These are phyloP conservation scores for Coriaria nepalensis DNA, from an alignment of 306 rosid genomes.

Conservation along the genomic window DNA sequence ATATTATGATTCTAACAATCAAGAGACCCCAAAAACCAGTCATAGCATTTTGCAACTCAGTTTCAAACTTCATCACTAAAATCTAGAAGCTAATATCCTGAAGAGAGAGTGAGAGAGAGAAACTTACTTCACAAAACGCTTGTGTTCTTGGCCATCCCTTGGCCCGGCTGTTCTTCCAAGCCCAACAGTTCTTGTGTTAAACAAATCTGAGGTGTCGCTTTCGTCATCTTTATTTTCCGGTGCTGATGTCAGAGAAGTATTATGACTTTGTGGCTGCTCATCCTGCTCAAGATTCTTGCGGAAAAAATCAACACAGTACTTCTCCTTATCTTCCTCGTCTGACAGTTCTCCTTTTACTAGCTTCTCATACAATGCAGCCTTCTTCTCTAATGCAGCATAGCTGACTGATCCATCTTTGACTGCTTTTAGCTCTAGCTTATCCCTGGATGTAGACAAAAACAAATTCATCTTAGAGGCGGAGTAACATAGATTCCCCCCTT, in stretches of 20 bases:
- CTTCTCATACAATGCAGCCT: constrained; percentile 71
- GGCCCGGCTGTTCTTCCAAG: constrained; percentile 44
- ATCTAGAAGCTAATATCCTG: background rate
- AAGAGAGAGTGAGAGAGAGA: background rate
- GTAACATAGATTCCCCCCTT: too few species aligned
- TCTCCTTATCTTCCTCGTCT: constrained; percentile 81
- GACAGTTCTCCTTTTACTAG: constrained; percentile 66
- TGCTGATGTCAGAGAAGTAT: constrained; percentile 14
- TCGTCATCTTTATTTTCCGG: constrained; percentile 32
- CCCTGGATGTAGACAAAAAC: constrained; percentile 36
- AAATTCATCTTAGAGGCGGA: constrained; percentile 1
- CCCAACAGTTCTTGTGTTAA: constrained; percentile 35
- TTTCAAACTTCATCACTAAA: too few species aligned
- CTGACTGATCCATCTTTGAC: constrained; percentile 64
- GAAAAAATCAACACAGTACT: constrained; percentile 83
- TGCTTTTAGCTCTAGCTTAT: constrained; percentile 87
- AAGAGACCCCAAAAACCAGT: too few species aligned
- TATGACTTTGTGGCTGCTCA: constrained; percentile 22
- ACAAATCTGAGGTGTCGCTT: constrained; percentile 26
- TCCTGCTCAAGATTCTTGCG: constrained; percentile 57
- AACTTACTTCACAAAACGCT: constrained; percentile 69
- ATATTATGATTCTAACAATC: too few species aligned
- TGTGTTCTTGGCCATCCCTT: constrained; percentile 48
- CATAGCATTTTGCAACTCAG: too few species aligned
- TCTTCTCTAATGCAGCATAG: constrained; percentile 79